Base-by-base conservation (phyloP, 2,329 filamentous ascomycete genomes). In the Coccinonectria pachysandricola region DNA sequence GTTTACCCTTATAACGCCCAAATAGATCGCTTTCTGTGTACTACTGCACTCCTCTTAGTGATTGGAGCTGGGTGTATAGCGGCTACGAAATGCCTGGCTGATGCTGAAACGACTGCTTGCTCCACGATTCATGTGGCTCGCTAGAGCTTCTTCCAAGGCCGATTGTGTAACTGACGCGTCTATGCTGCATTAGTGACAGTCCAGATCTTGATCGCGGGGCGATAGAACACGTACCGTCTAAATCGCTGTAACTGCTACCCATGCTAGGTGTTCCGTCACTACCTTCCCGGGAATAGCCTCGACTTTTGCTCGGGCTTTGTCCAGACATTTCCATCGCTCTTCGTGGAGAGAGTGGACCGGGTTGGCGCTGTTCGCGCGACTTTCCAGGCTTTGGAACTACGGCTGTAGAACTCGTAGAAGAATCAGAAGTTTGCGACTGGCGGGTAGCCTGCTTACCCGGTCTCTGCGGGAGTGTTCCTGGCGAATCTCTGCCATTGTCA, bases 181-280 rank as follows among this genome's bases (percentile, higher is more conserved):
- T 82, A 15, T 12, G 15, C 13, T 7, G 13, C 8, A 21, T 32
- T 14, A 30, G 40, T 30, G 17, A 16, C 19, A 15, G 3, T 7
- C 12, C 6, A 26, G 25, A 26, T 16, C 7, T 26, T 27, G 24
- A 21, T 17, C 8, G 17, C 25, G 9, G 21, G 23, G 32, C n/a
- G 27, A 11, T 24, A 13, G 21, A 32, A 41, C 51, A 33, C 31
- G 20, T 60, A 72, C 80, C 81, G 49, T 88, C 83, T 21, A 92
- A 65, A 57, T 91, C 84, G 53, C 81, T 88, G 45, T 85, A 91
- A 43, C 81, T 87, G 50, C 82, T 88, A 1, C 82, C 80, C 75
- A 86, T 85, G 42, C 79, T 85, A 2, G 78, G 79, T 9, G 76
- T 79, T 9, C 78, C 78, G 36, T 85, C 79, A 45, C 78, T 84